Conservation (phyloP, 768 basidiomycete species). For the Leccinum disarticulatum region DNA sequence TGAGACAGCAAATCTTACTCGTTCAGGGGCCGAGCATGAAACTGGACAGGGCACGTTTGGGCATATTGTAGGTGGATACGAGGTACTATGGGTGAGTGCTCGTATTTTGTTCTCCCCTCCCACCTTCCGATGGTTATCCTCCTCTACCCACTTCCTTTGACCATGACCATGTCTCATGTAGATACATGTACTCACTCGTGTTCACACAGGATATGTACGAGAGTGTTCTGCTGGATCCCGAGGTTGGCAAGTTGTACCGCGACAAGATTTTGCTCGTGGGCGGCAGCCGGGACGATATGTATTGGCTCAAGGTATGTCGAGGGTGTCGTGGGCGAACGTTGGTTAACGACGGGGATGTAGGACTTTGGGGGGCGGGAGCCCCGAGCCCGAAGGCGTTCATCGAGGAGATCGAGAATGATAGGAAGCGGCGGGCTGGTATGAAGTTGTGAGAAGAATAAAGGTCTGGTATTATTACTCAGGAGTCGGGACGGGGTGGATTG, state of each 20-base stretch:
- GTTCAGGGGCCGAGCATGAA: background rate
- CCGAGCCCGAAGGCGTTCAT: slow-evolving; percentile 73
- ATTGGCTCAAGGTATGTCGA: background rate
- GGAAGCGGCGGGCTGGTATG: background rate
- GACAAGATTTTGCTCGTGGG: background rate
- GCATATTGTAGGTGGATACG: slow-evolving; percentile 58
- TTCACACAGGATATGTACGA: slow-evolving; percentile 52
- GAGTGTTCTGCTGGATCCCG: background rate
- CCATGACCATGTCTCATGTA: background rate
- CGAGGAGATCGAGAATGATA: slow-evolving; percentile 53
- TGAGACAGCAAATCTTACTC: background rate
- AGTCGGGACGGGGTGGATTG: too few species aligned
- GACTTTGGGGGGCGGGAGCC: slow-evolving; percentile 76
- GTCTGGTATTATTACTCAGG: too few species aligned
- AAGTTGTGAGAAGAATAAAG: background rate
- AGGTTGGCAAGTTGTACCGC: background rate
- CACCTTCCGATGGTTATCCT: too few species aligned
- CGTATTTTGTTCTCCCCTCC: background rate
- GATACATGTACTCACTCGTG: slow-evolving; percentile 74
- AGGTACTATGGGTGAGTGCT: slow-evolving; percentile 59
- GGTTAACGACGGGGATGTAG: slow-evolving; percentile 33
- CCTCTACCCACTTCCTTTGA: too few species aligned
- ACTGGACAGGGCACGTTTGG: slow-evolving; percentile 71
- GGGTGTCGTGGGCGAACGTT: background rate
- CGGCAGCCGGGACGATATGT: background rate